Percentiles rank a stretch among this genome's conserved stretches.
Conservation (phyloP, 805 yeast genomes). For the Ogataea dorogensis region DNA sequence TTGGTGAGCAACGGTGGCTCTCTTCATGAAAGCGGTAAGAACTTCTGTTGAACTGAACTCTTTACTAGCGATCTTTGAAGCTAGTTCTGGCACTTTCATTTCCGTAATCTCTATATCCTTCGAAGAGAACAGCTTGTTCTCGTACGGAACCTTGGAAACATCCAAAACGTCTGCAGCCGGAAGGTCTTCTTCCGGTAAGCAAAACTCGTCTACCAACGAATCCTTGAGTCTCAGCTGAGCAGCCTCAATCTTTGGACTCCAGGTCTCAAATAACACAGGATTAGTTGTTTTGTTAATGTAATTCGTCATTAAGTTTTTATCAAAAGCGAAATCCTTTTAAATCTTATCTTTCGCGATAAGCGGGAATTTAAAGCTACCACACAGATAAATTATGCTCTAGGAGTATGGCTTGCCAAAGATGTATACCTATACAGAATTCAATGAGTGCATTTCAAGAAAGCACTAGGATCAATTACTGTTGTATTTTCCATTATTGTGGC, state of each 20-base stretch:
- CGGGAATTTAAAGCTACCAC: too few relatives aligned
- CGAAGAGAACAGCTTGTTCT: conserved; percentile 29
- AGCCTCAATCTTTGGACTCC: conserved; percentile 35
- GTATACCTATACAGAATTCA: too few relatives aligned
- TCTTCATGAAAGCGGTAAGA: conserved; percentile 50
- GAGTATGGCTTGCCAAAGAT: too few relatives aligned
- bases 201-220: conserved; percentile 26
- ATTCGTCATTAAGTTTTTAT: too few relatives aligned
- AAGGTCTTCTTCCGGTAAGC: conserved; percentile 14
- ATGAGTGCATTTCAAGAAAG: too few relatives aligned
- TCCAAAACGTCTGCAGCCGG: conserved; percentile 18
- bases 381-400: too few relatives aligned
- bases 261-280: conserved; percentile 14
- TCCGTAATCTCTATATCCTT: conserved; percentile 43
- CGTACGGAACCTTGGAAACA: conserved; percentile 29
- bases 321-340: too few relatives aligned
- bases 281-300: conserved; percentile 12
- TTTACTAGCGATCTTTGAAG: conserved; percentile 17
- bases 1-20: conserved; percentile 59
- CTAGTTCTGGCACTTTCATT: conserved; percentile 25
- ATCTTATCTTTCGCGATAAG: too few relatives aligned
- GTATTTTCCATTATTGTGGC: too few relatives aligned
- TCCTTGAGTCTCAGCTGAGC: conserved; percentile 28
- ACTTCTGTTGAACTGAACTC: conserved; percentile 44
- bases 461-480: too few relatives aligned